phyloP scores from a whole-genome alignment of 83 land plant genomes.

The Picea engelmannii region DNA sequence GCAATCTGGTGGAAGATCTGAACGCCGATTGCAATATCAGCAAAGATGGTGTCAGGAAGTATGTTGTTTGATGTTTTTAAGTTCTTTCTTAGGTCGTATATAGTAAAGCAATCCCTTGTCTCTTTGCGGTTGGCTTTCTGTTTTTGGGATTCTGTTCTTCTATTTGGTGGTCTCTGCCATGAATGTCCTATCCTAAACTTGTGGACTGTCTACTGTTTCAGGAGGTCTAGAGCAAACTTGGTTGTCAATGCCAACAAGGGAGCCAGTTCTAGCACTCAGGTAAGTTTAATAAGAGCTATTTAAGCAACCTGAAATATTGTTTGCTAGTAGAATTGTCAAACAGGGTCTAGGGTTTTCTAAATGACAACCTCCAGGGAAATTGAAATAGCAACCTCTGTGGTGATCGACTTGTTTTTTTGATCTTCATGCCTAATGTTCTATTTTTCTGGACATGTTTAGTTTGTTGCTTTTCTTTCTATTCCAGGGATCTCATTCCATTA shows the following conservation, averaged over 20 bases:
- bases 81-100: background rate
- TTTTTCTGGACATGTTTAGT: no score
- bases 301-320: no score
- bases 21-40: slow-evolving; percentile 24
- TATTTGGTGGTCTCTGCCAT: no score
- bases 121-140: background rate
- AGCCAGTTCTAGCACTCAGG: slow-evolving; percentile 11
- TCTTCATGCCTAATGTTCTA: no score
- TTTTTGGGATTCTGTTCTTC: background rate
- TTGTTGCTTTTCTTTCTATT: no score
- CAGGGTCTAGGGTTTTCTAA: no score
- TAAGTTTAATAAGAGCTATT: background rate
- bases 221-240: slow-evolving; percentile 4
- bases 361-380: no score
- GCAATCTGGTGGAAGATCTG: slow-evolving; percentile 27
- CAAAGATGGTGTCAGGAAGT: slow-evolving; percentile 20
- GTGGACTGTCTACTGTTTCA: background rate
- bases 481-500: no score
- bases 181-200: background rate
- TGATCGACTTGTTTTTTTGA: no score
- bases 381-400: no score
- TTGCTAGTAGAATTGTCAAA: no score
- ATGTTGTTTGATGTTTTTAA: slow-evolving; percentile 7
- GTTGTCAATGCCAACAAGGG: slow-evolving; percentile 7
- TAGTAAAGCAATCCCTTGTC: no score